Evolutionary conservation across 768 basidiomycete species (phyloP).

Genomic region (Stropharia rugosoannulata): DNA sequence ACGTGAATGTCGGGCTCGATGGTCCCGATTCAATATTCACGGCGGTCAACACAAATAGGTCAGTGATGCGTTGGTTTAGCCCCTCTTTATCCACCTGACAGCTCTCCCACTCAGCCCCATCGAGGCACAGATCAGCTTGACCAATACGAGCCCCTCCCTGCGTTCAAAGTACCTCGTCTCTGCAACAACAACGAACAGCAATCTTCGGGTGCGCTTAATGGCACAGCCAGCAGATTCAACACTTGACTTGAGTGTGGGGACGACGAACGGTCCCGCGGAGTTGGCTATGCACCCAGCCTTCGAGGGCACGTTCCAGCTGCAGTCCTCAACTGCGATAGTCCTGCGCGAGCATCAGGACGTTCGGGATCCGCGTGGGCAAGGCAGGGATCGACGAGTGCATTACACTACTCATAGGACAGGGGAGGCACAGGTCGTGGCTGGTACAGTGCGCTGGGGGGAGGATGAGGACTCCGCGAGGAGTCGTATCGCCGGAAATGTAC

Average conservation of each 20-base stretch:
- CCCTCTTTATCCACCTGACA: too few relatives aligned
- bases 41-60: constrained; percentile 7
- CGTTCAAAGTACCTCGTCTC: constrained; percentile 31
- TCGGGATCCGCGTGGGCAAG: constrained; percentile 24
- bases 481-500: background rate
- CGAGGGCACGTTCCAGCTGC: constrained; percentile 34
- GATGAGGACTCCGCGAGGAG: background rate
- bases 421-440: background rate
- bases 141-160: background rate
- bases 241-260: constrained; percentile 26
- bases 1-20: constrained; percentile 2
- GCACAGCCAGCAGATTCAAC: constrained; percentile 31
- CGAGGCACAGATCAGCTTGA: constrained; percentile 13
- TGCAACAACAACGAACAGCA: constrained; percentile 32
- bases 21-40: background rate
- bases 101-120: constrained; percentile 4
- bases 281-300: constrained; percentile 33
- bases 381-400: constrained; percentile 16
- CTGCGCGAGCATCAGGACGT: constrained; percentile 8
- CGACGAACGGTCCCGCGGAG: constrained; percentile 32
- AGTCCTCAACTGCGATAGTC: background rate
- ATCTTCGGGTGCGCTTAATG: constrained; percentile 26
- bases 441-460: background rate
- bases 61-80: background rate
- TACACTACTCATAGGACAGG: background rate